Evolutionary conservation across 768 basidiomycete genomes (phyloP).

Genomic region (Amanita pseudoporphyria): DNA sequence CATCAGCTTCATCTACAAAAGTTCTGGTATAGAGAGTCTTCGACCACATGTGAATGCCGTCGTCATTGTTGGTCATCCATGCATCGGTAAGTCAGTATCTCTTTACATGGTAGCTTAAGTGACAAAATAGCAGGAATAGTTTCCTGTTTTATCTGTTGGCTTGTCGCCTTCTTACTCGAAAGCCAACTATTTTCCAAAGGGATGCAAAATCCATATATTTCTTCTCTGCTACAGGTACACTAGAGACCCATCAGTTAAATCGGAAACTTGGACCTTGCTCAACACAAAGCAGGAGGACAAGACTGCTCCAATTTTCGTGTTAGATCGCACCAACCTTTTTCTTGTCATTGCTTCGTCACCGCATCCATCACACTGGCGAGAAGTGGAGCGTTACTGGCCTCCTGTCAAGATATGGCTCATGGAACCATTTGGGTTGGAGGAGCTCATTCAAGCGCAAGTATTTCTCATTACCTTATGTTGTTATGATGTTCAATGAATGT

Average conservation of each 20-base stretch:
- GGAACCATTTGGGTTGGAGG: conserved; percentile 8
- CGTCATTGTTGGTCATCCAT: conserved; percentile 3
- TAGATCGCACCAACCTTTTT: neutral
- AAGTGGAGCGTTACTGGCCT: conserved; percentile 2
- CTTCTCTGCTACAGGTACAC: conserved; percentile 4
- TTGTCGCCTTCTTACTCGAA: conserved; percentile 1
- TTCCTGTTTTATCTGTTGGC: conserved; percentile 7
- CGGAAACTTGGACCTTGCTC: neutral
- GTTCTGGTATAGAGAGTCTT: neutral
- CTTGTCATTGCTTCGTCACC: conserved; percentile 5
- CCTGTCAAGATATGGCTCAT: conserved; percentile 8
- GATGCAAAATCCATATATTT: conserved; percentile 3
- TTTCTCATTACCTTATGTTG: conserved; percentile 1
- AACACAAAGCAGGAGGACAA: neutral
- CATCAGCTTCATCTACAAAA: no score
- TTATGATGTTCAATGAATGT: conserved; percentile 2
- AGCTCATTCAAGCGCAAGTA: conserved; percentile 9
- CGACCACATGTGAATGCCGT: neutral
- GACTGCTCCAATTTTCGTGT: conserved; percentile 5
- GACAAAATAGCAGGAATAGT: conserved; percentile 1
- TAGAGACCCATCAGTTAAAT: neutral
- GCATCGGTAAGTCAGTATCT: conserved; percentile 3
- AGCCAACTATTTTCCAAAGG: conserved; percentile 4
- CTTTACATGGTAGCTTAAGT: neutral
- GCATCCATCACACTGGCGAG: neutral